phyloP scores from a whole-genome alignment of 169 alveolate genomes.

The Eimeria falciformis region DNA sequence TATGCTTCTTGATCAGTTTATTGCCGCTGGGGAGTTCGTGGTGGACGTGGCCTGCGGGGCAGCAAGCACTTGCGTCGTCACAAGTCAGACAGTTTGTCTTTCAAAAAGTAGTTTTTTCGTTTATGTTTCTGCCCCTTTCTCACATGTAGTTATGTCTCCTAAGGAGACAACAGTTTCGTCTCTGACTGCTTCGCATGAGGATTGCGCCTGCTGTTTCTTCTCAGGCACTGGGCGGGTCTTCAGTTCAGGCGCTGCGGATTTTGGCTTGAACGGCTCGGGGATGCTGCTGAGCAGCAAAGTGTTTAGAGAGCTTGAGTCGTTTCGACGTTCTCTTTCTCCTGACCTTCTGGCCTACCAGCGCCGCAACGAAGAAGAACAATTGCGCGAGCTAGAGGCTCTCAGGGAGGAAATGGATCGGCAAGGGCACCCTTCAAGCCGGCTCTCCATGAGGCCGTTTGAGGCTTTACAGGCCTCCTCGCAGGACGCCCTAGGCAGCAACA shows the following conservation, averaged over 20 bases:
- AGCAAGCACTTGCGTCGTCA: constrained; percentile 59
- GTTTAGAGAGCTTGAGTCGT: constrained; percentile 44
- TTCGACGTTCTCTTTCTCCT: constrained; percentile 19
- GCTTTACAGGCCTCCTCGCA: constrained; percentile 8
- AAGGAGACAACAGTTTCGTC: neutral
- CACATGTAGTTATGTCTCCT: neutral
- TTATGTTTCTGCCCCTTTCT: neutral
- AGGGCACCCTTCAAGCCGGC: neutral
- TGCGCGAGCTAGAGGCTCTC: constrained; percentile 36
- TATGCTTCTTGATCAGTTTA: constrained; percentile 34
- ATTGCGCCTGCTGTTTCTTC: neutral
- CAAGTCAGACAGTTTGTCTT: constrained; percentile 20
- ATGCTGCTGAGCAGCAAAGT: constrained; percentile 48
- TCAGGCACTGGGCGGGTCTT: constrained; percentile 62
- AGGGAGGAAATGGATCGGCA: neutral
- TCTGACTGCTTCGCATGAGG: neutral
- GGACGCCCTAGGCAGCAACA: neutral
- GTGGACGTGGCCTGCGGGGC: constrained; percentile 73
- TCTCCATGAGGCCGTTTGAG: constrained; percentile 16
- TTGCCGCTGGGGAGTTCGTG: constrained; percentile 46
- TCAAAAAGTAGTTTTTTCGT: neutral
- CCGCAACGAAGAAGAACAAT: constrained; percentile 26
- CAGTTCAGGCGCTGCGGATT: constrained; percentile 64
- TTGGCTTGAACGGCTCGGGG: constrained; percentile 58
- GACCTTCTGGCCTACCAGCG: constrained; percentile 36